Evolutionary conservation across 129 eudicot species (phyloP).

Genomic region (Flaveria sonorensis): DNA sequence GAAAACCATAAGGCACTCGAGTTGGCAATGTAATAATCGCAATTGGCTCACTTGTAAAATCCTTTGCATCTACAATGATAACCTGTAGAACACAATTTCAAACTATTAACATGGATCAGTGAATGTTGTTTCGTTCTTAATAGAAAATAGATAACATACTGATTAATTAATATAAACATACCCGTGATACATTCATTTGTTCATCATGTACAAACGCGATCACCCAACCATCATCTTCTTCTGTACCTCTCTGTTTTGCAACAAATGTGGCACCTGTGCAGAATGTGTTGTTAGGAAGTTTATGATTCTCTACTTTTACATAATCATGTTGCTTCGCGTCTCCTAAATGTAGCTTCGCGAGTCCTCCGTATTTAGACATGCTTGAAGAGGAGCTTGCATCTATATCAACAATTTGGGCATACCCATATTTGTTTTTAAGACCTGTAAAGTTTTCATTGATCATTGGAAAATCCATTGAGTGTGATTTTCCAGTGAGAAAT

Average conservation of each 20-base stretch:
- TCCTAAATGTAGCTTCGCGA: slow-evolving; percentile 55
- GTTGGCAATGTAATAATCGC: slow-evolving; percentile 42
- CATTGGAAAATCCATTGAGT: slow-evolving; percentile 74
- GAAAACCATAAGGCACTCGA: slow-evolving; percentile 67
- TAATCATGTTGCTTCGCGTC: slow-evolving; percentile 33
- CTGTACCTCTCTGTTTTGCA: slow-evolving; percentile 36
- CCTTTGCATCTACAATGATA: slow-evolving; percentile 45
- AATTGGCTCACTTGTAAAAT: slow-evolving; percentile 44
- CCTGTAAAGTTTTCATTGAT: slow-evolving; percentile 53
- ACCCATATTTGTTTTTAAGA: slow-evolving; percentile 49
- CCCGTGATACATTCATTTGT: slow-evolving; percentile 37
- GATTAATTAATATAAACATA: slow-evolving; percentile 1
- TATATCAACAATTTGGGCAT: slow-evolving; percentile 54
- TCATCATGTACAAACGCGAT: slow-evolving; percentile 49
- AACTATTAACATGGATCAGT: background rate
- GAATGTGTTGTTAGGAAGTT: slow-evolving; percentile 43
- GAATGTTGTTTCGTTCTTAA: background rate
- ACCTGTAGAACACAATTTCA: slow-evolving; percentile 32
- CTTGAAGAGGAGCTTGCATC: slow-evolving; percentile 60
- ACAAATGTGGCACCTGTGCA: slow-evolving; percentile 59
- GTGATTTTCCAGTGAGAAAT: slow-evolving; percentile 47
- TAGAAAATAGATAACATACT: background rate
- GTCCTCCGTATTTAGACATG: slow-evolving; percentile 67
- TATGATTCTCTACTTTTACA: slow-evolving; percentile 53
- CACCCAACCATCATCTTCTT: slow-evolving; percentile 69